Base-by-base conservation (phyloP, 352 stramenopile genomes). In the Phytophthora tentaculata region DNA sequence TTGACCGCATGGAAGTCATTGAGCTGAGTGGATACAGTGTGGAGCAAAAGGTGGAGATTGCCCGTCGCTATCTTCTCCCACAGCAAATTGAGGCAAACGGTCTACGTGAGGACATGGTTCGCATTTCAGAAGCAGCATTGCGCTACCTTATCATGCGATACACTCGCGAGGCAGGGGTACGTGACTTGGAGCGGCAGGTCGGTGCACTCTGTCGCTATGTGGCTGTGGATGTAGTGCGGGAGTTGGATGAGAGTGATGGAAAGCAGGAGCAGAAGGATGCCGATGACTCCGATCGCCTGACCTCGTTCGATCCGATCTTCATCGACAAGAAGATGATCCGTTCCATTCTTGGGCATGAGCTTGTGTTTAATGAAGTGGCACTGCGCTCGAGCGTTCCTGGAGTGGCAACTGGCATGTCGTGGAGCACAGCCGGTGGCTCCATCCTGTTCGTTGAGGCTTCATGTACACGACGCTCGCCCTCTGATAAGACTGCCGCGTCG, bases 361-460 rank as follows among this genome's bases (percentile, higher is more conserved):
- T 90, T 5, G 75, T 94, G 23, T 90, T 89, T 54, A 91, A 91
- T 35, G 85, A 92, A 60, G 82, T 95, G 13, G 84, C 84, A 7
- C 66, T 93, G 28, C 83, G 85, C 32, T 89, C 82, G 10, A 83
- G 72, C 22, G 76, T 91, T 17, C 79, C 83, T 22, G 85, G 83
- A 6, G 82, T 96, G 39, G 81, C 84, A 1, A 96, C 89, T 16
- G 88, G 88, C 17, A 91, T 97, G 73, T 94, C 89, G 14, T 97
- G 88, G 86, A 96, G 82, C 35, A 81, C 83, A 19, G 75, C 84
- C 0, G 87, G 87, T 14, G 88, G 87, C 8, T 90, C 88, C 5
- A 94, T 97, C 26, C 69, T 96, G 16, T 96, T 96, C 62, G 88
- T 96, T 39, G 87, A 97, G 61, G 88, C 84, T n/a, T 92, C 88